Conservation (phyloP, 208 protist species). For the Endotrypanum monterogeii region DNA sequence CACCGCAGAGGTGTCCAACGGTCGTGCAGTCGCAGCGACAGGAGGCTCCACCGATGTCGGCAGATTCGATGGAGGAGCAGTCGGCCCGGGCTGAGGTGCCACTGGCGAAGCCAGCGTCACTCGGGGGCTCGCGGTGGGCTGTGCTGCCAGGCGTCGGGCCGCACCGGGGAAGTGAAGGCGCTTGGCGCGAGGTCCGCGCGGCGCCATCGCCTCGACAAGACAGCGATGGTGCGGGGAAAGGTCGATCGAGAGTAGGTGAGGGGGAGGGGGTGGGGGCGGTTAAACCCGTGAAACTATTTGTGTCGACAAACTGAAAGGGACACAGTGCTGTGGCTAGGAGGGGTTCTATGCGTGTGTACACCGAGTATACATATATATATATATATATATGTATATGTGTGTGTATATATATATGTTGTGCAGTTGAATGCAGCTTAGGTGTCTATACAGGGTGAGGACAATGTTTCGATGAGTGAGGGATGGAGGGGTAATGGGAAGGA, state of each 20-base stretch:
- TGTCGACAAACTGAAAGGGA: neutral
- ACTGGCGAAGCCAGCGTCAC: neutral
- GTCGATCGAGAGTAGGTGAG: neutral
- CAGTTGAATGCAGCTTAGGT: neutral
- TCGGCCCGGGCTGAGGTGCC: conserved; percentile 1
- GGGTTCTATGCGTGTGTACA: neutral
- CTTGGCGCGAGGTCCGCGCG: conserved; percentile 15
- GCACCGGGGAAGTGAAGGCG: conserved; percentile 22
- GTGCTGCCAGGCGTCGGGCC: conserved; percentile 10
- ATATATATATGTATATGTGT: neutral
- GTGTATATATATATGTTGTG: neutral
- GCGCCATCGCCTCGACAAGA: conserved; percentile 12
- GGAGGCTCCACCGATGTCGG: conserved; percentile 21
- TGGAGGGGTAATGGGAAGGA: neutral
- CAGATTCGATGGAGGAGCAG: conserved; percentile 1
- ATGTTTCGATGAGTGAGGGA: neutral
- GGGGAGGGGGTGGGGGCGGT: neutral
- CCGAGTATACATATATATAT: no score
- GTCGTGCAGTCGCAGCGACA: neutral
- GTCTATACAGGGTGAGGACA: neutral
- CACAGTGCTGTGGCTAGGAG: neutral
- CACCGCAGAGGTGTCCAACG: neutral
- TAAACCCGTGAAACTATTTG: neutral
- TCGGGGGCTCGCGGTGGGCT: neutral
- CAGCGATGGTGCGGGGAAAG: neutral